Evolutionary conservation across 495 filamentous ascomycete genomes (phyloP).

Genomic region (Talaromyces liani): DNA sequence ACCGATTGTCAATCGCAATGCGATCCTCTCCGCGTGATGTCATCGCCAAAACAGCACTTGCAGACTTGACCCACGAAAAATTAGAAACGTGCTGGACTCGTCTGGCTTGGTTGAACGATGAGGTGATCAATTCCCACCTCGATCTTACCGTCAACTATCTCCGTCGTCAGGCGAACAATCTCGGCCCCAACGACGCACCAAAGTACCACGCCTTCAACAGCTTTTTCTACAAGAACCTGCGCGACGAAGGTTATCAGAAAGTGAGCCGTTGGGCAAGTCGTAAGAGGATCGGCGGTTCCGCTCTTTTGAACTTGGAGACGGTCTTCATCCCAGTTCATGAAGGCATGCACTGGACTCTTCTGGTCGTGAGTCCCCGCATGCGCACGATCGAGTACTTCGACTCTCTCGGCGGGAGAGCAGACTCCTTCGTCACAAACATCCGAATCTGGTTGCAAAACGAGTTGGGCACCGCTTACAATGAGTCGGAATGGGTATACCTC

Average conservation of each 20-base stretch:
- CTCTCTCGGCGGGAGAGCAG: conserved; percentile 45
- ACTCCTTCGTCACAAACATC: conserved; percentile 26
- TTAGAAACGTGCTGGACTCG: conserved; percentile 49
- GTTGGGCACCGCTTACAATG: conserved; percentile 48
- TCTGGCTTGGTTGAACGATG: conserved; percentile 72
- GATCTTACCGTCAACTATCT: conserved; percentile 51
- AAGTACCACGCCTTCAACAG: conserved; percentile 64
- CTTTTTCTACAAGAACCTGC: conserved; percentile 60
- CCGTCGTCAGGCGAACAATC: conserved; percentile 41
- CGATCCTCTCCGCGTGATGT: conserved; percentile 13
- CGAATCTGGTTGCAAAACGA: conserved; percentile 52
- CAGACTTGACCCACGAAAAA: conserved; percentile 50
- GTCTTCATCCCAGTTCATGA: conserved; percentile 55
- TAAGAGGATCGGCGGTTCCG: conserved; percentile 46
- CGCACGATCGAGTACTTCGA: conserved; percentile 70
- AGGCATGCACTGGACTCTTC: conserved; percentile 51
- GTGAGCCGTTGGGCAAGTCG: conserved; percentile 47
- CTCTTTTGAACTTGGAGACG: conserved; percentile 48
- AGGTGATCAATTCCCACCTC: conserved; percentile 67
- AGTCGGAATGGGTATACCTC: conserved; percentile 54
- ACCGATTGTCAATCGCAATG: conserved; percentile 18
- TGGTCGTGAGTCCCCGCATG: conserved; percentile 58
- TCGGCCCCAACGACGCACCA: conserved; percentile 41
- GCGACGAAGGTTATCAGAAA: conserved; percentile 39
- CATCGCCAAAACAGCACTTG: conserved; percentile 46